A percentile compares a stretch with the other conserved stretches of the same genome.
Conservation (phyloP, 768 basidiomycete genomes). For the Tricholoma saponaceum region DNA sequence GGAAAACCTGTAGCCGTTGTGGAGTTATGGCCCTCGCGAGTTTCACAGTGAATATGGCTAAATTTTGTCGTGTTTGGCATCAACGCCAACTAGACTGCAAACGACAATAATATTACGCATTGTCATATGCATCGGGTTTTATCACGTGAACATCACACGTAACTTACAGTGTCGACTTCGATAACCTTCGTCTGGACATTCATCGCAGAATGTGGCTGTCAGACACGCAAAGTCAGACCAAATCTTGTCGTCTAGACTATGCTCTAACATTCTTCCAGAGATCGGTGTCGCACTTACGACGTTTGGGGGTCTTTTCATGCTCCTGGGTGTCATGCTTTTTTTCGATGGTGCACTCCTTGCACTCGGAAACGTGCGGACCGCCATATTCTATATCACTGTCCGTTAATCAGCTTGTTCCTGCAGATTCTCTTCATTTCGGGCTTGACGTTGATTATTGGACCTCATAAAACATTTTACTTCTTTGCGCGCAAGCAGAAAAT, state of each 20-base stretch:
- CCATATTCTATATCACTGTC: neutral
- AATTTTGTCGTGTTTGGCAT: too few relatives aligned
- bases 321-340: constrained; percentile 92
- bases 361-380: constrained; percentile 78
- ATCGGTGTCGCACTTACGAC: constrained; percentile 96
- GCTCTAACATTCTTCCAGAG: constrained; percentile 43
- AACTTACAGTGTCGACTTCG: constrained; percentile 4
- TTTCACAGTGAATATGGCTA: too few relatives aligned
- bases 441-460: constrained; percentile 94
- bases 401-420: constrained; percentile 5
- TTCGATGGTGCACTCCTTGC: constrained; percentile 95
- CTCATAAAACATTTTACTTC: constrained; percentile 96
- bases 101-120: too few relatives aligned
- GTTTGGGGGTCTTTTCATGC: constrained; percentile 93
- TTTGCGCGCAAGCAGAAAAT: constrained; percentile 95
- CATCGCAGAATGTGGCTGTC: constrained; percentile 54
- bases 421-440: constrained; percentile 94
- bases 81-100: too few relatives aligned
- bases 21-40: too few relatives aligned
- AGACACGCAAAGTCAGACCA: constrained; percentile 56
- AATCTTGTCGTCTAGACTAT: neutral
- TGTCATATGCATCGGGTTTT: too few relatives aligned
- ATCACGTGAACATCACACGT: constrained; percentile 9
- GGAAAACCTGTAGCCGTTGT: too few relatives aligned
- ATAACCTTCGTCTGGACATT: neutral